These are phyloP conservation scores for Wickerhamiella hasegawae DNA, from an alignment of 805 yeast genomes.

Conservation along the genomic window DNA sequence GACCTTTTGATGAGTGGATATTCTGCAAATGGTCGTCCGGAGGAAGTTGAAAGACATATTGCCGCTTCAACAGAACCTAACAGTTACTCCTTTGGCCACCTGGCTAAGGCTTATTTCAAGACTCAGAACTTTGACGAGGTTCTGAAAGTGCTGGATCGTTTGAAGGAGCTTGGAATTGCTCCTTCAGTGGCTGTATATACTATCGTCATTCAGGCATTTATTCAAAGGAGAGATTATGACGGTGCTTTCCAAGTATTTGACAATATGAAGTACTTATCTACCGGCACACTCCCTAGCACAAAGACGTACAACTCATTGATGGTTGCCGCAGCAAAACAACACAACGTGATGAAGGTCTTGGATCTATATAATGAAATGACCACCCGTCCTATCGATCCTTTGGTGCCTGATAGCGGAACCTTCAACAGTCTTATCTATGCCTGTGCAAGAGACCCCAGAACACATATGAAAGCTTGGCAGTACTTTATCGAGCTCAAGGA, in stretches of 20 bases:
- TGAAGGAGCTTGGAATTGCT: slow-evolving; percentile 14
- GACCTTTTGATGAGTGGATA: slow-evolving; percentile 21
- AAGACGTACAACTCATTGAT: slow-evolving; percentile 59
- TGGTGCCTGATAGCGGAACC: slow-evolving; percentile 29
- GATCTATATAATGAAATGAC: slow-evolving; percentile 62
- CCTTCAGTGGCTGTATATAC: slow-evolving; percentile 29
- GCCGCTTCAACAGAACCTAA: slow-evolving; percentile 13
- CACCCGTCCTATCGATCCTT: slow-evolving; percentile 19
- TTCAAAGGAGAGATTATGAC: slow-evolving; percentile 30
- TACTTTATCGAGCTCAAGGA: slow-evolving; percentile 50
- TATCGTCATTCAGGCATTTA: slow-evolving; percentile 45
- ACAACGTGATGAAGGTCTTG: slow-evolving; percentile 56
- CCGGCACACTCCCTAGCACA: slow-evolving; percentile 48
- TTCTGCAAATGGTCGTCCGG: slow-evolving; percentile 17
- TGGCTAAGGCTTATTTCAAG: slow-evolving; percentile 20
- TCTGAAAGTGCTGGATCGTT: slow-evolving; percentile 10
- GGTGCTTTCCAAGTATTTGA: slow-evolving; percentile 65
- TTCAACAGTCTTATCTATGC: slow-evolving; percentile 49
- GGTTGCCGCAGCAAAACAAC: slow-evolving; percentile 42
- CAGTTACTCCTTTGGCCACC: slow-evolving; percentile 18
- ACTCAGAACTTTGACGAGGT: slow-evolving; percentile 14
- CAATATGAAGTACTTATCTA: slow-evolving; percentile 67
- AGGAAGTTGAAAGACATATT: slow-evolving; percentile 15
- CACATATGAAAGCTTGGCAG: slow-evolving; percentile 55
- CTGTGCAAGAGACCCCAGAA: slow-evolving; percentile 37